Percentiles rank a stretch among this genome's conserved stretches.
phyloP scores from a whole-genome alignment of 1,284 basidiomycete genomes.

The Singerocomus inundabilis region DNA sequence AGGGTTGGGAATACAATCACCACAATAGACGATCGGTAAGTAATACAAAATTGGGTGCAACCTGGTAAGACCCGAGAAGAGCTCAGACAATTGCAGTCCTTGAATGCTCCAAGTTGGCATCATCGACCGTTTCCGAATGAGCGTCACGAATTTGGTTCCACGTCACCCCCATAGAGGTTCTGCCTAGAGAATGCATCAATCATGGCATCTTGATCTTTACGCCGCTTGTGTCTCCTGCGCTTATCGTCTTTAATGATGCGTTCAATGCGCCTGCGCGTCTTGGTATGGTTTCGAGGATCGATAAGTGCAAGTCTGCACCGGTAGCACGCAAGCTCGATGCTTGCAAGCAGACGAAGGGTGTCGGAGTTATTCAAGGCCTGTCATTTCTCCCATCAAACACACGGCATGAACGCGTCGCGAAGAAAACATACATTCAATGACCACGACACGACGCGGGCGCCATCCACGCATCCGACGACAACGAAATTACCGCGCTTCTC shows the following conservation, averaged over 20 bases:
- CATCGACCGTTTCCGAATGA: conserved; percentile 2
- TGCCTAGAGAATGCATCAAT: conserved; percentile 71
- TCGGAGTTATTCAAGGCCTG: conserved; percentile 79
- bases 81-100: conserved; percentile 11
- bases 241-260: conserved; percentile 78
- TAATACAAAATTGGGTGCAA: conserved; percentile 23
- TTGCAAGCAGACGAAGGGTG: conserved; percentile 72
- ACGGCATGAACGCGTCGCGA: neutral
- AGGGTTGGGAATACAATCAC: conserved; percentile 15
- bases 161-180: conserved; percentile 43
- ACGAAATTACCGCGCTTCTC: conserved; percentile 83
- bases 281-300: conserved; percentile 62
- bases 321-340: conserved; percentile 78
- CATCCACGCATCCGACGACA: conserved; percentile 73
- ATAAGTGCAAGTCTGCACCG: conserved; percentile 62
- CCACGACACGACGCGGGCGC: conserved; percentile 73
- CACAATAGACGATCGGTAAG: conserved; percentile 21
- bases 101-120: conserved; percentile 8
- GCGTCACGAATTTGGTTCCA: conserved; percentile 27
- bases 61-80: conserved; percentile 5
- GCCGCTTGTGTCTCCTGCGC: conserved; percentile 69
- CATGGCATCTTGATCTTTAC: conserved; percentile 78
- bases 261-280: conserved; percentile 66
- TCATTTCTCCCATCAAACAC: conserved; percentile 7
- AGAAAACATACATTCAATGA: conserved; percentile 62